These are phyloP conservation scores for Rosa rugosa DNA, from an alignment of 306 rosid species.

Conservation along the genomic window DNA sequence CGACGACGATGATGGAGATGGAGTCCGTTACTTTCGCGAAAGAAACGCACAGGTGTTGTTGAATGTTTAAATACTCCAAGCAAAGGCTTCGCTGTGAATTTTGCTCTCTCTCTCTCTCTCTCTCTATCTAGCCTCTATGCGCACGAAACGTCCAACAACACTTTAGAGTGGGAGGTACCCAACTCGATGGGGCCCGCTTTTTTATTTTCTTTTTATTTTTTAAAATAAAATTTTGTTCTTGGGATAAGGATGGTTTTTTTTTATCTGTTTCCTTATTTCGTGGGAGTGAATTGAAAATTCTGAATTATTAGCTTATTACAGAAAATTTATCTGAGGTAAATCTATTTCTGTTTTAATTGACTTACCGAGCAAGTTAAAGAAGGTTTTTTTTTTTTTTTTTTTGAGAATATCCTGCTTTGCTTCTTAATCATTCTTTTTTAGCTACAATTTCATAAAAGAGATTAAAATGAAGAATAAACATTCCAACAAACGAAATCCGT, in stretches of 20 bases:
- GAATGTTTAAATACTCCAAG: slow-evolving; percentile 20
- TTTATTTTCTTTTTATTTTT: not conserved
- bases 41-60: slow-evolving; percentile 26
- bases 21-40: slow-evolving; percentile 43
- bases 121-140: not conserved
- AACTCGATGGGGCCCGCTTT: not conserved
- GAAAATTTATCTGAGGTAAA: too few species aligned
- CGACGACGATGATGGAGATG: slow-evolving; percentile 13
- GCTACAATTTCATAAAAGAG: not conserved
- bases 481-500: not conserved
- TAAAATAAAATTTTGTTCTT: too few species aligned
- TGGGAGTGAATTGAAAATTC: too few species aligned
- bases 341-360: too few species aligned
- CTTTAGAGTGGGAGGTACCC: not conserved
- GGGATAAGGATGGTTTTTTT: not conserved
- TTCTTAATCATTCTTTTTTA: too few species aligned
- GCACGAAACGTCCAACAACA: slow-evolving; percentile 3
- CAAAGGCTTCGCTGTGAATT: slow-evolving; percentile 1
- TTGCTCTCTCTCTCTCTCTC: not conserved
- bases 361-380: not conserved
- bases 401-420: too few species aligned
- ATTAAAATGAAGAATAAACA: not conserved
- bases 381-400: too few species aligned
- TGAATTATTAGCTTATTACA: too few species aligned
- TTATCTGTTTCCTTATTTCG: too few species aligned